Percentiles rank a stretch among this genome's conserved stretches.
Evolutionary conservation across 2,329 filamentous ascomycete genomes (phyloP).

Genomic region (Xylaria sp.): DNA sequence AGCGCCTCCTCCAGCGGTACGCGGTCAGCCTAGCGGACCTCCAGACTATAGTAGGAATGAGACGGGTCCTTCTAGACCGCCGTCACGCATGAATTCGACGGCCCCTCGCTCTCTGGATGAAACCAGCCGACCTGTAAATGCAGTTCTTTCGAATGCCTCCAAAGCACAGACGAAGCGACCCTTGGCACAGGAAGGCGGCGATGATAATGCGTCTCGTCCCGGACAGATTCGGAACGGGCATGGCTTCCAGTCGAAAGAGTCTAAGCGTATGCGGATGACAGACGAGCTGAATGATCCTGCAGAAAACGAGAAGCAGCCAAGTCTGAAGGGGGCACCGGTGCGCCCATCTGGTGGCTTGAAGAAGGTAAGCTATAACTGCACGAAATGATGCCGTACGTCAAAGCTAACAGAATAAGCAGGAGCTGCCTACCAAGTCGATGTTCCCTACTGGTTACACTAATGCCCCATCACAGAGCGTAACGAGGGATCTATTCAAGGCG

Average conservation of each 20-base stretch:
- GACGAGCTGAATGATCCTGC: constrained; percentile 72
- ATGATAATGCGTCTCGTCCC: constrained; percentile 58
- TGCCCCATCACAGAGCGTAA: constrained; percentile 59
- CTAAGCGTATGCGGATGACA: constrained; percentile 80
- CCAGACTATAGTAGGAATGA: constrained; percentile 52
- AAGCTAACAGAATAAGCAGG: constrained; percentile 54
- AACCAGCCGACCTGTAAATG: constrained; percentile 63
- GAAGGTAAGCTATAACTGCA: constrained; percentile 61
- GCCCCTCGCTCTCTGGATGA: constrained; percentile 63
- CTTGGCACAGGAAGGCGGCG: constrained; percentile 67
- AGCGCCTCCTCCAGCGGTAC: constrained; percentile 64
- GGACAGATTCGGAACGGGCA: constrained; percentile 57
- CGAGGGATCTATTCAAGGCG: constrained; percentile 68
- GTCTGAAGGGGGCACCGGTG: constrained; percentile 82
- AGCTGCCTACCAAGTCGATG: constrained; percentile 63
- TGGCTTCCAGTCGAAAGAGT: constrained; percentile 72
- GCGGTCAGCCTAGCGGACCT: constrained; percentile 59
- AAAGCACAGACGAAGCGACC: constrained; percentile 78
- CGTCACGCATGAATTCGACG: constrained; percentile 64
- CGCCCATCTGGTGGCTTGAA: constrained; percentile 74
- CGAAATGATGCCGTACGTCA: neutral
- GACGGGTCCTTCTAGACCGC: constrained; percentile 49
- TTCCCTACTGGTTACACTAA: constrained; percentile 67
- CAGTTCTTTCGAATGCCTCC: constrained; percentile 64
- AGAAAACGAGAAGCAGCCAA: constrained; percentile 63